Evolutionary conservation across 2,329 filamentous ascomycete genomes (phyloP), one percentile per base, ranked within the genome.

Genomic region (Akanthomyces dipterigenus): DNA sequence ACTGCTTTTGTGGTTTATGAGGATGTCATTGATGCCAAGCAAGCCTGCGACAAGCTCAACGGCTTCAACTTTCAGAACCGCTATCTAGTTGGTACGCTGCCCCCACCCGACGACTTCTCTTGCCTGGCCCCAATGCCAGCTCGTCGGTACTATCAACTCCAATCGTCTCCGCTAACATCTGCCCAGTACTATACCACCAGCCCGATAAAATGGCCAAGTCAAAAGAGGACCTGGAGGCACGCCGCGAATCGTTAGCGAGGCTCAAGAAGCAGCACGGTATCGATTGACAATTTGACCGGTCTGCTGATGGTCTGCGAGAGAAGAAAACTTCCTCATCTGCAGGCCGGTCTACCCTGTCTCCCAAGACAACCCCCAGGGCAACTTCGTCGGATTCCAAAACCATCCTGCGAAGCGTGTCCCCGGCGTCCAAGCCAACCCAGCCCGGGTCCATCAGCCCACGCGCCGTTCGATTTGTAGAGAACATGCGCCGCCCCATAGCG

Each of bases 11-110:
- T 99, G 70, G 95, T 99, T 78, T 99, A 97, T 83, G 95, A 98
- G 79, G 95, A 99, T 84, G 93, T 98, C 69, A 90, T 95, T 85
- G 95, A 99, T 83, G 93, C 95, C 68, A 99, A 99, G 82, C 88
- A 92, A 79, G 95, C 95, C 73, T 98, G 95, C 83, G 95, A 99
- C 82, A 97, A 98, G 82, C 84, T 99, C 76, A 99, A 99, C 82
- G 95, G 95, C 75, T 99, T 96, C 87, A 99, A 99, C 82, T 99
- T 99, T 78, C 95, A 99, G 82, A 96, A 93, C 80, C 90, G 95
- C 75, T 99, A 99, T 79, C 90, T 99, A 70, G 95, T 99, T 72
- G 92, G 91, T 96, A 85, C 64, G 91, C 20, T 5, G 28, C 28
- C 28, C 5, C 22, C 14, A 7, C 48, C 49, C 20, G 20, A 26